A percentile compares a stretch with the other conserved stretches of the same genome.
Conservation (phyloP, 306 rosid species). For the Casuarina equisetifolia region DNA sequence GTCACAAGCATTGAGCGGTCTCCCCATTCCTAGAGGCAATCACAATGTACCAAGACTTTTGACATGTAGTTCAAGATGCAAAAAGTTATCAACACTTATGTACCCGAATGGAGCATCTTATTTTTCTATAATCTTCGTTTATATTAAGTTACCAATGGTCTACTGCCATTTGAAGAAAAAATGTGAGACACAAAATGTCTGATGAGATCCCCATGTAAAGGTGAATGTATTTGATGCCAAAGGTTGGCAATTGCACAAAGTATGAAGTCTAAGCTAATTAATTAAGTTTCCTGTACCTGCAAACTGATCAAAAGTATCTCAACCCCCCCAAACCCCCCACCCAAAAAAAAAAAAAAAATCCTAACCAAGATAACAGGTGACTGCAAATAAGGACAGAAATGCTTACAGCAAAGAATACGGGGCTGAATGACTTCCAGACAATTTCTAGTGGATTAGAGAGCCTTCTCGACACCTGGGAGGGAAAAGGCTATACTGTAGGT, state of each 20-base stretch:
- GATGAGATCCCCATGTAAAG: neutral
- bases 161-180: slow-evolving; percentile 8
- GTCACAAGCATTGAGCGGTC: slow-evolving; percentile 99
- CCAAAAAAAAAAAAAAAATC: neutral
- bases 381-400: slow-evolving; percentile 14
- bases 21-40: slow-evolving; percentile 92
- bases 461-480: slow-evolving; percentile 56
- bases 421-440: slow-evolving; percentile 93
- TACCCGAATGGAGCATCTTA: no score
- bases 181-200: neutral
- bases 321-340: no score
- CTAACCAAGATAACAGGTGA: slow-evolving; percentile 1
- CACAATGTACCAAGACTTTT: slow-evolving; percentile 11
- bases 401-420: slow-evolving; percentile 89
- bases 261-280: neutral
- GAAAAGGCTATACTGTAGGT: neutral
- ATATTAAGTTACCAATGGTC: neutral
- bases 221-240: neutral
- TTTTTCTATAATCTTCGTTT: no score
- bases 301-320: neutral
- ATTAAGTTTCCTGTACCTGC: neutral
- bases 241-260: neutral
- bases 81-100: slow-evolving; percentile 9
- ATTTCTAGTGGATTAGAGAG: slow-evolving; percentile 86
- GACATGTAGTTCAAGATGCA: slow-evolving; percentile 15